Evolutionary conservation across 2,329 filamentous ascomycete species (phyloP), one percentile per base, ranked within the genome.

Genomic region (Diaporthe caulivora): DNA sequence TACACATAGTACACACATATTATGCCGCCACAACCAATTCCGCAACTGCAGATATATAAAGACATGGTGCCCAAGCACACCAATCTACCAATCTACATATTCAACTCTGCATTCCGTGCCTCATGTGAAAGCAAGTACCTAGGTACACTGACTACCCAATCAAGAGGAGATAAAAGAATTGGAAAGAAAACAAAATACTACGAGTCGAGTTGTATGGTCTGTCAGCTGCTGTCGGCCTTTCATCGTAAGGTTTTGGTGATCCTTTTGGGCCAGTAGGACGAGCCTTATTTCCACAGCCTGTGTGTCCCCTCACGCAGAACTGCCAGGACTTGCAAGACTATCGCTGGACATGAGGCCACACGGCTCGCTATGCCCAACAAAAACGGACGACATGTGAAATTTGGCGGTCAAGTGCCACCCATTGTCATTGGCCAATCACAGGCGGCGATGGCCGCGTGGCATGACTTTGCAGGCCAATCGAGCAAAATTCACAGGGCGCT

Each of bases 351-450:
- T 69, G 70, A 75, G 57, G 65, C 73, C 70, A 75, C 49, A 72
- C 54, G 37, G n/a, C 26, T 47, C 26, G 47, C 40, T 15, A 15
- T 26, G 44, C 47, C 62, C 68, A 70, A 67, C 44, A 51, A 70
- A 75, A 74, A 62, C 70, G 68, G 24, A 75, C 70, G 74, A 76
- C 73, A 71, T 64, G 73, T 75, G 70, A 75, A 72, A 44, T 68
- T 60, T 67, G 65, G 73, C 73, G 74, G 74, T 73, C 70, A 73
- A 58, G 51, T 37, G 55, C 21, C 26, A 49, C 37, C 21, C 11
- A 24, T 17, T n/a, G 34, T 75, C 65, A 76, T 75, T 76, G 65
- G 74, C 74, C 73, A 74, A 72, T 72, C 74, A 72, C 42, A 49
- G n/a, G 44, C 70, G 74, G 74, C 42, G 73, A 73, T 73, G 47